Conservation (phyloP, 306 rosid genomes). For the Prunus persica region DNA sequence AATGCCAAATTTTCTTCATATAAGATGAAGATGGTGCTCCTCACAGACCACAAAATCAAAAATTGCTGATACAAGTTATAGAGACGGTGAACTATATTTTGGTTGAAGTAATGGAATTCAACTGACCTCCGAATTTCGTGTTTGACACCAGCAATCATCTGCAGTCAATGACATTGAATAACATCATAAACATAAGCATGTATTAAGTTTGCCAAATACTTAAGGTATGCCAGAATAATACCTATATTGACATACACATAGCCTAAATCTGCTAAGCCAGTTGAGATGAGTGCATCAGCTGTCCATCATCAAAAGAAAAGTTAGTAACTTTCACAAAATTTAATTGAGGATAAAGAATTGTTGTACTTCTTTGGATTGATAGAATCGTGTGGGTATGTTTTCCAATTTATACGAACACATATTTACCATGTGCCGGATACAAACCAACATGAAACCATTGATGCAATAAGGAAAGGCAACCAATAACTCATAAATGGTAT, state of each 20-base stretch:
- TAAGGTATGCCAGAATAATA: constrained; percentile 28
- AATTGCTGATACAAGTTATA: neutral
- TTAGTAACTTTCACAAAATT: constrained; percentile 21
- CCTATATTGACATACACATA: constrained; percentile 84
- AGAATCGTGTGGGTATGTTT: neutral
- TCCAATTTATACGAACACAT: neutral
- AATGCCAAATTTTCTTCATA: neutral
- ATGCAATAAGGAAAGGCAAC: constrained; percentile 11
- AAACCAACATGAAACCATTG: neutral
- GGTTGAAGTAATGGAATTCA: constrained; percentile 16
- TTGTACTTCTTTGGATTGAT: neutral
- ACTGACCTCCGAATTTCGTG: constrained; percentile 59
- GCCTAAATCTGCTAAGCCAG: constrained; percentile 89
- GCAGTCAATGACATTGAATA: constrained; percentile 29
- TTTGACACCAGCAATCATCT: constrained; percentile 94
- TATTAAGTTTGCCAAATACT: constrained; percentile 5
- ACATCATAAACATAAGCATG: constrained; percentile 13
- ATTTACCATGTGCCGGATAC: neutral
- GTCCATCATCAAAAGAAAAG: constrained; percentile 32
- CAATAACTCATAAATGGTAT: neutral
- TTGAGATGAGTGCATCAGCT: constrained; percentile 90
- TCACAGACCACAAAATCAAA: constrained; percentile 9
- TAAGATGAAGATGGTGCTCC: constrained; percentile 6
- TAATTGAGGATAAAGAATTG: neutral
- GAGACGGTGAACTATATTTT: neutral